These are phyloP conservation scores for Ascochyta clinopodiicola DNA, from an alignment of 2,329 filamentous ascomycete genomes.

Conservation along the genomic window DNA sequence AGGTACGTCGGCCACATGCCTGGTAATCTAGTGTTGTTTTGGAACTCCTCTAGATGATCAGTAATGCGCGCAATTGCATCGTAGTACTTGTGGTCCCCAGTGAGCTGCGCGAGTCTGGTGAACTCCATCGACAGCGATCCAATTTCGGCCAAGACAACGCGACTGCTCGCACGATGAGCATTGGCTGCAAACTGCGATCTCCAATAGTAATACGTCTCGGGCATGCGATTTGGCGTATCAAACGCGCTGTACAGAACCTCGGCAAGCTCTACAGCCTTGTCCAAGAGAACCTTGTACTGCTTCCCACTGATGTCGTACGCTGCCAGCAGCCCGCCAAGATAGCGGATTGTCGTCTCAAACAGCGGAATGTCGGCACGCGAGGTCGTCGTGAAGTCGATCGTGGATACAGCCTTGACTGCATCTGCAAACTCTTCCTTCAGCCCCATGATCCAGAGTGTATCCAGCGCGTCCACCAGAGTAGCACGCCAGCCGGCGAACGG, in stretches of 20 bases:
- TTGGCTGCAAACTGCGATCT: conserved; percentile 49
- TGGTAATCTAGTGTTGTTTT: conserved; percentile 53
- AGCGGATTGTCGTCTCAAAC: conserved; percentile 75
- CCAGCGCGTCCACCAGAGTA: conserved; percentile 78
- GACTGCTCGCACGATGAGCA: conserved; percentile 49
- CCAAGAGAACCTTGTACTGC: conserved; percentile 59
- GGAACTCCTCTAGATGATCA: conserved; percentile 51
- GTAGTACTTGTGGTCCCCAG: conserved; percentile 56
- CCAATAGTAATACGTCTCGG: conserved; percentile 65
- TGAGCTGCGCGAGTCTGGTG: conserved; percentile 55
- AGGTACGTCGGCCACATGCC: conserved; percentile 58
- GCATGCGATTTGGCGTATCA: conserved; percentile 73
- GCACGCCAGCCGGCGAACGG: conserved; percentile 93
- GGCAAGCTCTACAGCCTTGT: conserved; percentile 68
- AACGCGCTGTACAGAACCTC: conserved; percentile 71
- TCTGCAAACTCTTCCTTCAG: conserved; percentile 69
- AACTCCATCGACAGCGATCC: conserved; percentile 58
- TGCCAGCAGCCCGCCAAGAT: conserved; percentile 72
- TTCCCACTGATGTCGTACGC: conserved; percentile 71
- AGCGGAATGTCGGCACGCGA: conserved; percentile 63
- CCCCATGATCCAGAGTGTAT: conserved; percentile 77
- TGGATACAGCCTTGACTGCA: conserved; percentile 64
- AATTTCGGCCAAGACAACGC: conserved; percentile 56
- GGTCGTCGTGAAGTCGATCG: conserved; percentile 68
- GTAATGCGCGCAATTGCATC: conserved; percentile 57